Evolutionary conservation across 306 rosid genomes (phyloP).

Genomic region (Fragaria nilgerrensis): DNA sequence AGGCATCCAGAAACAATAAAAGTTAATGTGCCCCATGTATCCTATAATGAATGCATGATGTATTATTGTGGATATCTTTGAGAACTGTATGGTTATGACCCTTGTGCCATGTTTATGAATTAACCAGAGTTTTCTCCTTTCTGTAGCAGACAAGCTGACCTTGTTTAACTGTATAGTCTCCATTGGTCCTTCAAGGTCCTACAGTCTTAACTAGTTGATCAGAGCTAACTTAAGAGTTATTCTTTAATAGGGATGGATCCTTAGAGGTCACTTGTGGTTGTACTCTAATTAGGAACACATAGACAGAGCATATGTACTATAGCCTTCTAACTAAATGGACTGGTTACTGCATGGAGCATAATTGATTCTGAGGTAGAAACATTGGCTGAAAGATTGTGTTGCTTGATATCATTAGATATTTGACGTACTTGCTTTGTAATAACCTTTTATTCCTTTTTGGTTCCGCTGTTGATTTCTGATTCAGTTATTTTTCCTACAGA

Average conservation of each 20-base stretch:
- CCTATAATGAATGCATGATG: neutral
- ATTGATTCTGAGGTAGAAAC: neutral
- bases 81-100: neutral
- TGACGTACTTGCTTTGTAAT: neutral
- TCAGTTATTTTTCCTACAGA: conserved; percentile 36
- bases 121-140: neutral
- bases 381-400: neutral
- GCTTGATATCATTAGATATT: neutral
- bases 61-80: neutral
- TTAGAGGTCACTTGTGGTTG: neutral
- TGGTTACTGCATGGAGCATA: neutral
- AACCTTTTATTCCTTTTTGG: neutral
- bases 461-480: conserved; percentile 1
- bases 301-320: neutral
- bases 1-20: neutral
- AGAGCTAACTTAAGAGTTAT: neutral
- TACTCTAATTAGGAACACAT: neutral
- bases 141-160: neutral
- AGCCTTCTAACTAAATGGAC: neutral
- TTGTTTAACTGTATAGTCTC: neutral
- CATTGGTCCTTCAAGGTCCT: neutral
- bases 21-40: neutral
- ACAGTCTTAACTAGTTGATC: neutral
- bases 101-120: neutral
- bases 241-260: neutral